Evolutionary conservation across 495 filamentous ascomycete genomes (phyloP), one percentile per base, ranked within the genome.

Genomic region (Penicillium daleae): DNA sequence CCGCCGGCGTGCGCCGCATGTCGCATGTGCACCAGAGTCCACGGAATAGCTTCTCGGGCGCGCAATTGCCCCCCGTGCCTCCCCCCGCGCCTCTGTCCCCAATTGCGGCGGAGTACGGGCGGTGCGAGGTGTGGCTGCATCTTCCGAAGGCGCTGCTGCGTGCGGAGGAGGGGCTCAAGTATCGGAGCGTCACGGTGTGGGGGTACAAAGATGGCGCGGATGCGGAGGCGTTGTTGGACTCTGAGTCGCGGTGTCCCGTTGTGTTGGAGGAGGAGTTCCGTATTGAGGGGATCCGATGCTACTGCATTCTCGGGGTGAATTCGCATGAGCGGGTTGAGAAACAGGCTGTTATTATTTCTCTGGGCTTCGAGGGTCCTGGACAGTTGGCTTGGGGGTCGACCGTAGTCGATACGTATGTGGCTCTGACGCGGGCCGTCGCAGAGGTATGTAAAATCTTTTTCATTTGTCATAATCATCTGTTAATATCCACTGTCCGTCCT

Each of bases 321-420:
- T 76, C 81, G 15, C 85, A 85, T 61, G 85, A 87, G 70, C 66
- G 85, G 19, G 67, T 84, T 32, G 83, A 86, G 71, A 85, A 84
- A 64, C 85, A 87, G 65, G 75, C 75, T 53, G 83, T 87, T 4
- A 76, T 80, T 60, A 72, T 86, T 32, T 82, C 80, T 15, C 64
- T 85, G 60, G 74, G 70, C 39, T 80, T 85, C 60, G 73, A 67
- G 73, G 82, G 77, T 9, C 67, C 66, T 40, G 78, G 76, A 4
- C 74, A 79, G 64, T 49, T 74, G 54, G 67, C 70, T 32, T 80
- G 78, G 78, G 76, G 73, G 13, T 77, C 75, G 3, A 78, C 67
- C 13, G 72, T 80, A 50, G 68, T 79, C 19, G 72, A 78, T 57
- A 80, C 74, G 12, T 82, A 80, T 56, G 76, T 78, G 65, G 74